Evolutionary conservation across 1,139 yeast genomes (phyloP), one percentile per base, ranked within the genome.

Genomic region (Keqinozyma sinolaborantium): DNA sequence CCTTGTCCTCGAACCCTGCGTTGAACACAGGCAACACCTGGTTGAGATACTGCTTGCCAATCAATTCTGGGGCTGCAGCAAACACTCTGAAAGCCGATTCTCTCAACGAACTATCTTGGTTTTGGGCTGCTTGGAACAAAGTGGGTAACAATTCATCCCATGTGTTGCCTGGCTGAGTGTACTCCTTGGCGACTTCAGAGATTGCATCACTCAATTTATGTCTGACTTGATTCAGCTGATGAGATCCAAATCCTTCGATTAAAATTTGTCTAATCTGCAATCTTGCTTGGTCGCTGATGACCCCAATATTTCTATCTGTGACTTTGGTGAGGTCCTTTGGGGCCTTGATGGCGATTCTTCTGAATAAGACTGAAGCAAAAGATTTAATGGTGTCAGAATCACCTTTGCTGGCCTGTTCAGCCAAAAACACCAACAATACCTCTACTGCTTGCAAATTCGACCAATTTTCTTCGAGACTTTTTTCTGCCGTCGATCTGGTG

Each of bases 131-230:
- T 44, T 73, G 80, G 45, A 86, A 74, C 30, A 90, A 64, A 1
- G 88, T 78, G 30, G 87, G 88, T 28, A 87, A 61, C 30, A 90
- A 70, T 30, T 84, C 90, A 18, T 79, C 75, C 97, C 97, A 90
- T 10, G 69, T 58, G 2, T 71, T 73, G 16, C 67, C 65, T 11
- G 67, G 67, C 4, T 65, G 53, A 9, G 64, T 64, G 45, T 79
- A 85, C 29, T 73, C 79, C 45, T 78, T 80, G 3, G 96, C 95
- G 25, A 92, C 78, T 57, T 90, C 97, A 1, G 97, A 86, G 35
- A 92, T 84, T 4, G 95, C 95, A 63, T 92, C 98, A 4, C 96
- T 81, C 33, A 92, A 68, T 54, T 92, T 92, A 57, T 90, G 97
- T 54, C 97, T 80, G 23, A 88, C 90, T 41, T 73, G 76, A 39